Conservation (phyloP, 2,329 filamentous ascomycete genomes). For the Leptodontidium sp. region DNA sequence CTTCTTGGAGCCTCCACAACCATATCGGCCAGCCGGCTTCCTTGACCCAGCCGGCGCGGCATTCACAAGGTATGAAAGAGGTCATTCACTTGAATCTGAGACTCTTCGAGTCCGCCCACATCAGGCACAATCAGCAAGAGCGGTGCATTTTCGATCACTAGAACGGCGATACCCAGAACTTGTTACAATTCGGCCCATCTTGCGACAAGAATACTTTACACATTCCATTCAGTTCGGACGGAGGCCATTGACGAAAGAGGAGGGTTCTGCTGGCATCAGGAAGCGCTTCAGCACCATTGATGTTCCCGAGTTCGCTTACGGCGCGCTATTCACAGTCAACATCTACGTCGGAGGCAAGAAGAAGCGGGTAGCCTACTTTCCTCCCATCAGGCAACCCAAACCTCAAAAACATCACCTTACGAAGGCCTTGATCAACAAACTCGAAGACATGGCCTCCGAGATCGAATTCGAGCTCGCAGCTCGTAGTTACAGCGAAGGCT, state of each 20-base stretch:
- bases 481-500: background rate
- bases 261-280: background rate
- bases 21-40: background rate
- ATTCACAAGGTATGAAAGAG: background rate
- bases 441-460: background rate
- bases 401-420: background rate
- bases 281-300: background rate
- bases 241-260: background rate
- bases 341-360: background rate
- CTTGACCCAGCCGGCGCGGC: background rate
- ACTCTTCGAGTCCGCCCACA: background rate
- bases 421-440: background rate
- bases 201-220: background rate
- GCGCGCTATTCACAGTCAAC: conserved; percentile 9
- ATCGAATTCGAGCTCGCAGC: background rate
- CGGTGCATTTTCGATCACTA: background rate
- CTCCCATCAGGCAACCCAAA: background rate
- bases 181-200: background rate
- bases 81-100: background rate
- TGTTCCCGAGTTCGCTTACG: conserved; percentile 1
- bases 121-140: background rate
- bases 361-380: background rate
- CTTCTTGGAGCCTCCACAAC: background rate
- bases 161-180: conserved; percentile 2
- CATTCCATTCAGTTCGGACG: background rate